These are phyloP conservation scores for Talaromyces trachyspermus DNA, from an alignment of 495 filamentous ascomycete genomes.

Conservation along the genomic window DNA sequence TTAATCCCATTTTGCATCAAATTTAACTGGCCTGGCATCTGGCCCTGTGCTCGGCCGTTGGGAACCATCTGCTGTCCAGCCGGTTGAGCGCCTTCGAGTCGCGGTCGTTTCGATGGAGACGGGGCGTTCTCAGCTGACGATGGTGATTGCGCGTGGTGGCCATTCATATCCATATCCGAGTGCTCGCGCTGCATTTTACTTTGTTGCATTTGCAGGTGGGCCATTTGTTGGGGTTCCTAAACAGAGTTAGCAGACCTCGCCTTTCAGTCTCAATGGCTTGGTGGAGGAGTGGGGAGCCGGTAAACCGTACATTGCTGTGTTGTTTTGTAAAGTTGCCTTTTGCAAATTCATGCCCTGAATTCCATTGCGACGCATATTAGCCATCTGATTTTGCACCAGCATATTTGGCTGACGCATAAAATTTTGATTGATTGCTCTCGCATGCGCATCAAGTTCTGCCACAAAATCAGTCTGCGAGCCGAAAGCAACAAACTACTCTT, in stretches of 20 bases:
- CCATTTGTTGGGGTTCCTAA: constrained; percentile 41
- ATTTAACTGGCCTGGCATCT: constrained; percentile 65
- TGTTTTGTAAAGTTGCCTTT: constrained; percentile 72
- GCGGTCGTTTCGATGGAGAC: constrained; percentile 87
- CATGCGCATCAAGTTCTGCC: constrained; percentile 33
- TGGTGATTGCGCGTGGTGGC: constrained; percentile 73
- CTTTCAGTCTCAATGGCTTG: constrained; percentile 14
- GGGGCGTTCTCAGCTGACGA: constrained; percentile 79
- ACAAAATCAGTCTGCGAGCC: neutral
- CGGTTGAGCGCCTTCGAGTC: constrained; percentile 67
- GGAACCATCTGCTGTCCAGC: constrained; percentile 72
- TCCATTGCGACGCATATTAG: constrained; percentile 43
- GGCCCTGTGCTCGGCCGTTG: constrained; percentile 66
- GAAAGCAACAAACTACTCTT: neutral
- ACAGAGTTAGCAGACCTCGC: neutral
- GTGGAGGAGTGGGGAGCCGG: neutral
- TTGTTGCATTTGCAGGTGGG: constrained; percentile 65
- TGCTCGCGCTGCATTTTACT: constrained; percentile 76
- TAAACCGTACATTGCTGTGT: constrained; percentile 34
- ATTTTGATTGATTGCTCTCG: constrained; percentile 50
- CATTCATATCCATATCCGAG: constrained; percentile 81
- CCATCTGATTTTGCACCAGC: constrained; percentile 55
- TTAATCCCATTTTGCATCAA: constrained; percentile 72
- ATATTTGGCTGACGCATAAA: constrained; percentile 64
- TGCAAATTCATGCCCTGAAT: constrained; percentile 50